Conservation (phyloP, 2,329 filamentous ascomycete genomes). For the Neurospora sp. region DNA sequence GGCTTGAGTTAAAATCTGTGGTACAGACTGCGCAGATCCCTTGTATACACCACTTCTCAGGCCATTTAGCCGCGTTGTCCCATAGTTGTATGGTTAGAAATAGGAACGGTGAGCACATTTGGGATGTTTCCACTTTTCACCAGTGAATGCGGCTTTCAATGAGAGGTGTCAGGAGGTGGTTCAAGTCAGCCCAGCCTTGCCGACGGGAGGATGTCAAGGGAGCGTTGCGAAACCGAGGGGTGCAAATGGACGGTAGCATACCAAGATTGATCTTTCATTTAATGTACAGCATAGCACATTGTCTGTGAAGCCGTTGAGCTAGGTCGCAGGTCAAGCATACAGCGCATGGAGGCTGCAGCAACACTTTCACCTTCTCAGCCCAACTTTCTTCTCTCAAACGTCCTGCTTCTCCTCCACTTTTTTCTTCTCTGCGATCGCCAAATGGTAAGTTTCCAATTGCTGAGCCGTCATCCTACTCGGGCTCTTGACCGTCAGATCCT, state of each 20-base stretch:
- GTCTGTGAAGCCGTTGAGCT: background rate
- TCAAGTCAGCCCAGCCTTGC: background rate
- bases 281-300: background rate
- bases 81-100: background rate
- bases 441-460: conserved; percentile 38
- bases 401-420: background rate
- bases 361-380: background rate
- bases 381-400: background rate
- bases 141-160: background rate
- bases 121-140: background rate
- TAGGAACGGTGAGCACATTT: background rate
- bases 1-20: background rate
- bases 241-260: background rate
- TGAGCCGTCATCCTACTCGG: conserved; percentile 59
- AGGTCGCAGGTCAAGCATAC: background rate
- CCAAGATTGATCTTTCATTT: background rate
- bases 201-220: background rate
- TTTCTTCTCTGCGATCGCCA: conserved; percentile 18
- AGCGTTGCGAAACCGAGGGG: background rate
- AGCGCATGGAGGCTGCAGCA: background rate
- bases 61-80: background rate
- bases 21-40: background rate
- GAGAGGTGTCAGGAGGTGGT: background rate
- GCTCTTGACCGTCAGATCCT: conserved; percentile 74
- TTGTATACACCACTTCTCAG: background rate